Evolutionary conservation across 116 monocot species (phyloP).

Genomic region (Iris pallida): DNA sequence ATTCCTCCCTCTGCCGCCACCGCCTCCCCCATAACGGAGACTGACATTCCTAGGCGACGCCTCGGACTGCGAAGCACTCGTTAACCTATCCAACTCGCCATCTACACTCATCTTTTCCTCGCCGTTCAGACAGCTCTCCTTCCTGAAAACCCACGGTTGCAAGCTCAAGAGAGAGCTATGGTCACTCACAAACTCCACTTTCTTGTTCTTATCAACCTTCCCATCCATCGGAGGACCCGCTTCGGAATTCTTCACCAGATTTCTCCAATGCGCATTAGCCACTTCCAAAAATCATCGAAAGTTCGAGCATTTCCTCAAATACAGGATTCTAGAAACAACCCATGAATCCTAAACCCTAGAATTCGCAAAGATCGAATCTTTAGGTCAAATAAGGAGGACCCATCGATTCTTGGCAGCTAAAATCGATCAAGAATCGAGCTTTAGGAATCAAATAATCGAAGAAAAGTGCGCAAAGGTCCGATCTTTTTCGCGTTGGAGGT

Average conservation of each 20-base stretch:
- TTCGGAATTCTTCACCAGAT: not conserved
- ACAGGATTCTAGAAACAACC: not conserved
- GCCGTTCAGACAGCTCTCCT: constrained; percentile 7
- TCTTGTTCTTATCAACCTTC: constrained; percentile 4
- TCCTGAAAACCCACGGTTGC: constrained; percentile 82
- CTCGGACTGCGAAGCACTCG: not conserved
- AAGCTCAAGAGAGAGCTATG: constrained; percentile 55
- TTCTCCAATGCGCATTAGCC: not conserved
- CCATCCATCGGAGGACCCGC: not conserved
- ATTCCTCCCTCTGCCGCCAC: constrained; percentile 9
- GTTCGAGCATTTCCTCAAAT: not conserved
- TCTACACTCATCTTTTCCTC: not conserved
- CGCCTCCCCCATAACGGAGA: not conserved
- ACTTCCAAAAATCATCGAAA: not conserved
- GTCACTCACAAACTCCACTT: constrained; percentile 33
- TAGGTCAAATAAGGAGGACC: not conserved
- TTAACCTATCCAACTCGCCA: not conserved
- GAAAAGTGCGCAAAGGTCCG: constrained; percentile 1
- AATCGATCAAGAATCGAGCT: not conserved
- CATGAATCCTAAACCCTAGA: not conserved
- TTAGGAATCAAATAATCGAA: not conserved
- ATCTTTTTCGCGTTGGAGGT: not conserved
- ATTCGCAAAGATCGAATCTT: not conserved
- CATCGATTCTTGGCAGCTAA: not conserved
- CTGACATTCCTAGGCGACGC: not conserved